Conservation (phyloP, 441 rosid genomes). For the Macaranga tanarius region DNA sequence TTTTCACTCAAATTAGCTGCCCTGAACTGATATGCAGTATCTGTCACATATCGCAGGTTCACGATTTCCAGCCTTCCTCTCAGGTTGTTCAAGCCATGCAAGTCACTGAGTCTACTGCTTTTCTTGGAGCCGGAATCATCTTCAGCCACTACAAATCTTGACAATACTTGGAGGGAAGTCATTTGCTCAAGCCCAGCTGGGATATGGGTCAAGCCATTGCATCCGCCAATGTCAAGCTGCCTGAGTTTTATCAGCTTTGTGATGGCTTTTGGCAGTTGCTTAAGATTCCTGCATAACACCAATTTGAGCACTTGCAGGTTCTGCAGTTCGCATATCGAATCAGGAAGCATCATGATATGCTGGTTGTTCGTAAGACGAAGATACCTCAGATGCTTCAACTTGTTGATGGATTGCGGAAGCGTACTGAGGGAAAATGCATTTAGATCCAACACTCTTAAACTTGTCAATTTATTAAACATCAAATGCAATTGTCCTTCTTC, state of each 20-base stretch:
- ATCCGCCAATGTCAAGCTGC: conserved; percentile 14
- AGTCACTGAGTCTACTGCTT: conserved; percentile 17
- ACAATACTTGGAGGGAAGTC: conserved; percentile 15
- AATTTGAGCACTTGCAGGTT: conserved; percentile 19
- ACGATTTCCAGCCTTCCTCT: background rate
- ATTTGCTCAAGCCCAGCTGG: conserved; percentile 29
- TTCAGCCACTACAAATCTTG: conserved; percentile 11
- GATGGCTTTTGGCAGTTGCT: conserved; percentile 21
- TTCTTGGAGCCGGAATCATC: background rate
- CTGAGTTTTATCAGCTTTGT: conserved; percentile 20
- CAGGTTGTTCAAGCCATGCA: conserved; percentile 24
- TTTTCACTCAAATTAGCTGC: conserved; percentile 23
- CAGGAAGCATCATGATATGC: background rate
- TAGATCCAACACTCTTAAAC: conserved; percentile 19
- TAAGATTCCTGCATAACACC: background rate
- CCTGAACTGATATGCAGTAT: background rate
- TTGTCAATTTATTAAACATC: background rate
- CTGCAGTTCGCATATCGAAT: background rate
- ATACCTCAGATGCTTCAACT: background rate
- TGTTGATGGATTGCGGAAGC: background rate
- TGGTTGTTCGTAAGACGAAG: background rate
- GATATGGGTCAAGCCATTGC: conserved; percentile 16
- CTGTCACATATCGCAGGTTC: background rate
- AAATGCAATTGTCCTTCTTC: background rate
- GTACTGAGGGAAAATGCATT: background rate